Base-by-base conservation (phyloP, 225 moss, liverwort and hornwort genomes). In the Thuidium tamariscinum region DNA sequence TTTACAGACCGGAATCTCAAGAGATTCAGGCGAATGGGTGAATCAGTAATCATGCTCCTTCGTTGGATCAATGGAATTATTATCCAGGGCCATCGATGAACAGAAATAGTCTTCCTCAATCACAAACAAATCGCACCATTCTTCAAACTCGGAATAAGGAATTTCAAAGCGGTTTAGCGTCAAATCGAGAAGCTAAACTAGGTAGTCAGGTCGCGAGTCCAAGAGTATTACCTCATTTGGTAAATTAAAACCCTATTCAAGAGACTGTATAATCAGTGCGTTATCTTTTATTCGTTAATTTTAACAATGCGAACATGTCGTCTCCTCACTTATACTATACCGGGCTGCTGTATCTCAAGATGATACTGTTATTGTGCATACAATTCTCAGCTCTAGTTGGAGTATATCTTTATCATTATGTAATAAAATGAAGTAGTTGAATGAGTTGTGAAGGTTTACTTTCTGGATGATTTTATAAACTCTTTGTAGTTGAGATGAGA, bases 41-140 rank as follows among this genome's bases (percentile, higher is more conserved):
- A 82, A 82, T 27, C 9, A 90, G 84, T 62, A 77, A 52, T n/a
- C n/a, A n/a, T 30, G 56, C 73, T 61, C 34, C 68, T 14, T 81
- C 84, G 54, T 17, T 82, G 79, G 85, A 90, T 48, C 88, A 86
- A 21, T 93, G 93, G 93, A 88, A 86, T 60, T 83, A 86, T 52
- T 92, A 88, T 48, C 88, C 91, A 54, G 88, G 89, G 9, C 89
- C 93, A 63, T 91, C 93, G 12, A 72, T 61, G 29, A 86, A 68
- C 5, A 76, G 74, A 72, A 87, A 83, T 42, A 52, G 63, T 41
- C 48, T 22, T 62, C 46, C 71, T 32, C 46, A 29, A 42, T 30
- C 77, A 27, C 66, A 75, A 46, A 42, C 27, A 29, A 77, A 72
- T 49, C 57, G 68, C 52, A 34, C 48, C 36, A 62, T 74, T 86